These are phyloP conservation scores for Claviceps sp. DNA, from an alignment of 2,329 filamentous ascomycete genomes.

Conservation along the genomic window DNA sequence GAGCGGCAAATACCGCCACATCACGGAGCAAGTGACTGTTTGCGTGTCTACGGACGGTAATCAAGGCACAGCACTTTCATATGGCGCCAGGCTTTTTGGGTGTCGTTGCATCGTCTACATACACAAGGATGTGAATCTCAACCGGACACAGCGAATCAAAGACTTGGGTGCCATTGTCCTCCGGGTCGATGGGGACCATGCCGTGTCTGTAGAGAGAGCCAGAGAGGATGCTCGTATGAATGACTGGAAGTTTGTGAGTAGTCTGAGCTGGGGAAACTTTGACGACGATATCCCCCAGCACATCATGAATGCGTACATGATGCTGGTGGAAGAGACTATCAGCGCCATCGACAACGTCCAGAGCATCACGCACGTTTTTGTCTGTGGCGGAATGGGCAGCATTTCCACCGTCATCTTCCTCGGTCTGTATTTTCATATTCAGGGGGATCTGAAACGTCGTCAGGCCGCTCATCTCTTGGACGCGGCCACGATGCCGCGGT, in stretches of 20 bases:
- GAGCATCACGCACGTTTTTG: conserved; percentile 7
- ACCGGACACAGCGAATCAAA: conserved; percentile 4
- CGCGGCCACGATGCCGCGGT: not conserved
- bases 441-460: not conserved
- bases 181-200: conserved; percentile 8
- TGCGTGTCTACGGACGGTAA: conserved; percentile 10
- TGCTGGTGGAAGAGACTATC: conserved; percentile 7
- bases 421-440: conserved; percentile 1
- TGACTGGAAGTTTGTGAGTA: conserved; percentile 9
- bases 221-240: conserved; percentile 9
- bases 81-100: conserved; percentile 7
- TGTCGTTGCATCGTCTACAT: conserved; percentile 9
- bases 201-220: conserved; percentile 5
- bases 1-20: conserved; percentile 3
- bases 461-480: not conserved
- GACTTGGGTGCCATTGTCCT: conserved; percentile 8
- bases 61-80: conserved; percentile 8
- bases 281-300: conserved; percentile 5
- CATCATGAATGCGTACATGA: conserved; percentile 11
- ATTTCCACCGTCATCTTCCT: conserved; percentile 8
- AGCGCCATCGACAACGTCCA: not conserved
- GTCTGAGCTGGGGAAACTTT: conserved; percentile 8
- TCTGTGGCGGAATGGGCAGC: conserved; percentile 8
- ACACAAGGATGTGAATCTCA: conserved; percentile 6
- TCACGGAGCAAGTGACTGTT: conserved; percentile 7